Conservation (phyloP, 768 basidiomycete species). For the Suillus subaureus region DNA sequence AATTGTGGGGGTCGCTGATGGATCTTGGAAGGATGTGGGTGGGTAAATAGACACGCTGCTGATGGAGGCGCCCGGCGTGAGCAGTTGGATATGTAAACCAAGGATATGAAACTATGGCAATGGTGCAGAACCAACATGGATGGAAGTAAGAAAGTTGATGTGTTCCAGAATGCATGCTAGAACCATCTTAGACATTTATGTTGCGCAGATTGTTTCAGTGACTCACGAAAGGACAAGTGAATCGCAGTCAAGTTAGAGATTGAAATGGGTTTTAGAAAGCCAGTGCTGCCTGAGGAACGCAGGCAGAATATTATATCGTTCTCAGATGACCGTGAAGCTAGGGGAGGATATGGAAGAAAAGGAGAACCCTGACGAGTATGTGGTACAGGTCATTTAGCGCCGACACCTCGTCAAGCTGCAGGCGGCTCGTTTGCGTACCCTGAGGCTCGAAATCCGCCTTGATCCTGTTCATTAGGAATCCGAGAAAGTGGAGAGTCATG, state of each 20-base stretch:
- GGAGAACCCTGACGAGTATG: conserved; percentile 1
- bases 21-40: conserved; percentile 22
- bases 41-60: conserved; percentile 18
- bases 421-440: neutral
- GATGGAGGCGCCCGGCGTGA: conserved; percentile 17
- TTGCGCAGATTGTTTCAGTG: neutral
- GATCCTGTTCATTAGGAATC: conserved; percentile 33
- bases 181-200: neutral
- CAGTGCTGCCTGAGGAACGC: conserved; percentile 54
- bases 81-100: conserved; percentile 22
- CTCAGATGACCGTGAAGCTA: conserved; percentile 5
- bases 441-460: conserved; percentile 17
- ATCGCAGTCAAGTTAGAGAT: conserved; percentile 32
- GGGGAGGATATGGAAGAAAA: conserved; percentile 18
- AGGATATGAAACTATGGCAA: conserved; percentile 27
- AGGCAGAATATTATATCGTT: conserved; percentile 37
- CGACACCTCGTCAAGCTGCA: conserved; percentile 21
- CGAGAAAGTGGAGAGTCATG: conserved; percentile 33
- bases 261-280: conserved; percentile 45
- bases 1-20: conserved; percentile 20
- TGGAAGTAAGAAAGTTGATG: conserved; percentile 7
- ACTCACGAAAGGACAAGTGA: conserved; percentile 41
- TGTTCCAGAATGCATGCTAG: conserved; percentile 16
- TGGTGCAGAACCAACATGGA: conserved; percentile 13
- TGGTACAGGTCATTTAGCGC: conserved; percentile 17